phyloP scores from a whole-genome alignment of 345 rosid species.

The Euclidium syriacum region DNA sequence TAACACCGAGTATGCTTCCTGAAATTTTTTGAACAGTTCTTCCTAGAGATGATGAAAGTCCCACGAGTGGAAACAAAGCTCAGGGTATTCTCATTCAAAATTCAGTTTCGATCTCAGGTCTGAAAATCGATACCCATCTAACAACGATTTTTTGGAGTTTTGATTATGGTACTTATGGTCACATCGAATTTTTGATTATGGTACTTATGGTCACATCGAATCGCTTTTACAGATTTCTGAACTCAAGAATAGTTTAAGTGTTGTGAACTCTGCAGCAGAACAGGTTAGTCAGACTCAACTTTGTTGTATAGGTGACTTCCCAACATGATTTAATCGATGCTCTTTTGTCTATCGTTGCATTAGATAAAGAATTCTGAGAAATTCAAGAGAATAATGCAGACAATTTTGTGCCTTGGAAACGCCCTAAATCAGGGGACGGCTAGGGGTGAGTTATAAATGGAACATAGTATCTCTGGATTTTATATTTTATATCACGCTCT shows the following conservation, averaged over 20 bases:
- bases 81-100: conserved; percentile 88
- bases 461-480: background rate
- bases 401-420: conserved; percentile 85
- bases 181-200: conserved; percentile 6
- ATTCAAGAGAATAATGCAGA: conserved; percentile 92
- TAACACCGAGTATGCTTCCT: conserved; percentile 18
- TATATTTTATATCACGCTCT: conserved; percentile 14
- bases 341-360: conserved; percentile 1
- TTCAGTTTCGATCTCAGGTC: conserved; percentile 82
- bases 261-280: conserved; percentile 73
- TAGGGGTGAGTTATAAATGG: conserved; percentile 58
- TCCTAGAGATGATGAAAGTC: conserved; percentile 84
- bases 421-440: conserved; percentile 97
- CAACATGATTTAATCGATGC: background rate
- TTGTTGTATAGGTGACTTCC: background rate
- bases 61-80: conserved; percentile 90
- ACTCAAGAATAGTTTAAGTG: conserved; percentile 60
- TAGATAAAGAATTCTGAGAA: conserved; percentile 44
- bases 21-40: conserved; percentile 53
- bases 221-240: conserved; percentile 57
- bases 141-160: background rate
- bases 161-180: conserved; percentile 14
- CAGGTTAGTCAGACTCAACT: conserved; percentile 46
- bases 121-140: conserved; percentile 14
- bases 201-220: conserved; percentile 15